Evolutionary conservation across 176 grass and related monocot genomes (phyloP).

Genomic region (Ensete glaucum): DNA sequence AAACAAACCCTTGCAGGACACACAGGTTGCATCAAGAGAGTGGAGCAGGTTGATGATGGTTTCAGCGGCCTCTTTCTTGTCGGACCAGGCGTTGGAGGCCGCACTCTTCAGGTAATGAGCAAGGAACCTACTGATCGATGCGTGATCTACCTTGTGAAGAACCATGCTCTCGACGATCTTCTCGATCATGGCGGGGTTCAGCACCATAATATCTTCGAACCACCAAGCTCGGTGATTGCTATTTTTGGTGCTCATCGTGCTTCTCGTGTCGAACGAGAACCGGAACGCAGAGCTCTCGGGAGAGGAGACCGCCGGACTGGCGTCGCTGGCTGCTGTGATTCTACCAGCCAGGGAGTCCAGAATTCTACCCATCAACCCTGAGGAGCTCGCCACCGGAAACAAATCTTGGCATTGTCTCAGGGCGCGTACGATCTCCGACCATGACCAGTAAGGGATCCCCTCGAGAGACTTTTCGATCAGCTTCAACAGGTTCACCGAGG

Average conservation of each 20-base stretch:
- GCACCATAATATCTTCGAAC: slow-evolving; percentile 69
- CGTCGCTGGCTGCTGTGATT: slow-evolving; percentile 39
- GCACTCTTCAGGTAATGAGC: slow-evolving; percentile 73
- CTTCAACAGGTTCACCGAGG: slow-evolving; percentile 36
- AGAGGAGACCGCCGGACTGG: slow-evolving; percentile 65
- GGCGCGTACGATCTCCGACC: slow-evolving; percentile 48
- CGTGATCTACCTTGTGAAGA: slow-evolving; percentile 49
- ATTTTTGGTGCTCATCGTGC: slow-evolving; percentile 51
- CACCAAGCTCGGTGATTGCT: slow-evolving; percentile 55
- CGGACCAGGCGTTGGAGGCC: slow-evolving; percentile 23
- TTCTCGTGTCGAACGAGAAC: slow-evolving; percentile 79
- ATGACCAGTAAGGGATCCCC: slow-evolving; percentile 73
- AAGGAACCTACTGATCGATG: slow-evolving; percentile 50
- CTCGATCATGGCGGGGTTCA: slow-evolving; percentile 37
- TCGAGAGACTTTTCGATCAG: slow-evolving; percentile 45
- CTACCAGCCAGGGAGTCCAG: slow-evolving; percentile 40
- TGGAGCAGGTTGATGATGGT: slow-evolving; percentile 32
- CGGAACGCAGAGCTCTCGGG: slow-evolving; percentile 81
- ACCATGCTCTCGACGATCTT: slow-evolving; percentile 48
- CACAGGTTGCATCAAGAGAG: slow-evolving; percentile 41
- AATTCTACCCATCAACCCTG: slow-evolving; percentile 43
- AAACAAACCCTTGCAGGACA: slow-evolving; percentile 81
- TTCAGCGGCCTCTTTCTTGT: slow-evolving; percentile 57
- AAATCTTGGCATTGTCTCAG: slow-evolving; percentile 63
- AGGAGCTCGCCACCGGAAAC: slow-evolving; percentile 32